phyloP scores from a whole-genome alignment of 2,329 filamentous ascomycete genomes.

The Madurella fahalii region DNA sequence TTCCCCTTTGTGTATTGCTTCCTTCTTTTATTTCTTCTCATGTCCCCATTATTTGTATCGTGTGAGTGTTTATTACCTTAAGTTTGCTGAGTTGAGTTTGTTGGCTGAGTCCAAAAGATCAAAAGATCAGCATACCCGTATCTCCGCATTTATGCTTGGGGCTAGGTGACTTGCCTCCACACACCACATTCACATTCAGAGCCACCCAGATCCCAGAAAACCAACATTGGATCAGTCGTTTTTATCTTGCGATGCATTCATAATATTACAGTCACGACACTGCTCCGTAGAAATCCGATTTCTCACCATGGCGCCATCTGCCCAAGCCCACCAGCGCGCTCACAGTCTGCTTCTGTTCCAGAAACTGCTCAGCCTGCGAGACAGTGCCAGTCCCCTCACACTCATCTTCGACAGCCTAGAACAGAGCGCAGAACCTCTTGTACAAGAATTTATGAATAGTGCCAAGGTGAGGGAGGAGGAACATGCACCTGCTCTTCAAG shows the following conservation, averaged over 20 bases:
- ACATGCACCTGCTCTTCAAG: not conserved
- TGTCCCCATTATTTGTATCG: no score
- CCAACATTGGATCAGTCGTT: no score
- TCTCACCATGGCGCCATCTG: constrained; percentile 49
- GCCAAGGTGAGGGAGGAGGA: constrained; percentile 55
- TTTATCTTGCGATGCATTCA: not conserved
- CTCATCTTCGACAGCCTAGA: constrained; percentile 81
- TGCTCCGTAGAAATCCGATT: not conserved
- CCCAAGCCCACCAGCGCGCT: constrained; percentile 67
- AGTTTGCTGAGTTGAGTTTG: no score
- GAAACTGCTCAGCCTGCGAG: constrained; percentile 72
- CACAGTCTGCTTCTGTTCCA: constrained; percentile 82
- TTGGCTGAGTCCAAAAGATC: no score
- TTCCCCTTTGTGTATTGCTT: no score
- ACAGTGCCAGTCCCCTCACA: constrained; percentile 80
- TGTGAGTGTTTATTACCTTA: no score
- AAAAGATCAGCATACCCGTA: no score
- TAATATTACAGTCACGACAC: not conserved
- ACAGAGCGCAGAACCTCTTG: constrained; percentile 67
- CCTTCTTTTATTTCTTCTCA: no score
- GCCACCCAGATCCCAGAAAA: no score
- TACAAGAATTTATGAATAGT: constrained; percentile 69
- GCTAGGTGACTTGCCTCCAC: no score
- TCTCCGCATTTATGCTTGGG: no score
- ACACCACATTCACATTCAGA: no score